Evolutionary conservation across 352 stramenopile genomes (phyloP).

Genomic region (Globisporangium yorkense): DNA sequence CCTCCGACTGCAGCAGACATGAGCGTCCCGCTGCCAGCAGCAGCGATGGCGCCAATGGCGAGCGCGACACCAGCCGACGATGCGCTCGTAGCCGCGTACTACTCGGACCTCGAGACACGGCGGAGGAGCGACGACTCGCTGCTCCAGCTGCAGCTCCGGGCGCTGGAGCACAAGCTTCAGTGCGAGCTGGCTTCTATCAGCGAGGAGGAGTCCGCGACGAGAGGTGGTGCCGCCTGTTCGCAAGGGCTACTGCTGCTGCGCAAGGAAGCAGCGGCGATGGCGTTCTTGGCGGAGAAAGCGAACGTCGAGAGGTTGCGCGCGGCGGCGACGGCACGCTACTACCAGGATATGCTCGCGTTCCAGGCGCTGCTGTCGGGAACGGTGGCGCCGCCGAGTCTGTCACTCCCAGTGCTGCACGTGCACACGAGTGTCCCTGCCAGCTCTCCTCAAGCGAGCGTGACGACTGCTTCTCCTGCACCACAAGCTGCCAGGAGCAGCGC

Average conservation of each 20-base stretch:
- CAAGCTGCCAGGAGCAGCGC: neutral
- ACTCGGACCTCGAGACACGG: constrained; percentile 39
- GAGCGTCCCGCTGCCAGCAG: neutral
- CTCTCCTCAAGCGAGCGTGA: neutral
- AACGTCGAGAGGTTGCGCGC: constrained; percentile 50
- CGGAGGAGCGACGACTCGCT: constrained; percentile 47
- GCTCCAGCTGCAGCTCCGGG: constrained; percentile 35
- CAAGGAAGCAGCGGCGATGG: constrained; percentile 34
- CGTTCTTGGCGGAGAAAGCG: constrained; percentile 41
- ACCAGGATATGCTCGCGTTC: constrained; percentile 55
- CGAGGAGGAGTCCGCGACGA: constrained; percentile 4
- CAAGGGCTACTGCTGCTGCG: constrained; percentile 16
- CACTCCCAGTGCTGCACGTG: neutral
- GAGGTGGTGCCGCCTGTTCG: neutral
- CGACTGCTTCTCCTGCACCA: neutral
- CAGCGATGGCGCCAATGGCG: neutral
- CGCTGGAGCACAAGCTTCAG: constrained; percentile 31
- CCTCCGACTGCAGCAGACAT: neutral
- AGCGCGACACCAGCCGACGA: neutral
- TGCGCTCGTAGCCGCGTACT: constrained; percentile 20
- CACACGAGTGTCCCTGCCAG: neutral
- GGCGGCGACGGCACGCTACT: constrained; percentile 49
- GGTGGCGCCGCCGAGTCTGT: neutral
- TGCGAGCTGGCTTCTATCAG: constrained; percentile 22
- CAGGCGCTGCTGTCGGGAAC: constrained; percentile 22